A percentile compares a stretch with the other conserved stretches of the same genome.
Conservation (phyloP, 116 monocot genomes). For the Thalassia testudinum region DNA sequence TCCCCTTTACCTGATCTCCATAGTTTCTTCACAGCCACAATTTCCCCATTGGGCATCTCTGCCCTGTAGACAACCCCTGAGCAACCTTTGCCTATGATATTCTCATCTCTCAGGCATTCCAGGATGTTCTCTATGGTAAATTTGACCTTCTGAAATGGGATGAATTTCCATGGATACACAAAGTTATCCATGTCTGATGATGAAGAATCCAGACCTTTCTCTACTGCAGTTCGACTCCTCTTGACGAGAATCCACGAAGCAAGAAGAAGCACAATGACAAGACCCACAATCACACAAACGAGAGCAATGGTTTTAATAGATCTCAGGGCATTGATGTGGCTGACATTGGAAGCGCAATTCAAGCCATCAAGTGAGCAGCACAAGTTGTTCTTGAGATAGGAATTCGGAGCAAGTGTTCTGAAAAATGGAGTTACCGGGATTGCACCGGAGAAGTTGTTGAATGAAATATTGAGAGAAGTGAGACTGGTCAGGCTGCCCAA, state of each 20-base stretch:
- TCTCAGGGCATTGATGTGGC: conserved; percentile 27
- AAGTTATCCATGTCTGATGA: conserved; percentile 33
- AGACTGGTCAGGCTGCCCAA: conserved; percentile 59
- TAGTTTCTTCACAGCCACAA: conserved; percentile 81
- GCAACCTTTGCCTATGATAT: conserved; percentile 74
- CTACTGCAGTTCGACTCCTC: conserved; percentile 2
- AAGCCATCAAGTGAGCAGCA: conserved; percentile 60
- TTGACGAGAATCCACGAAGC: conserved; percentile 40
- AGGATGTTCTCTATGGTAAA: conserved; percentile 60
- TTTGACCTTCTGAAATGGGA: conserved; percentile 63
- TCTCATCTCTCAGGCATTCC: conserved; percentile 66
- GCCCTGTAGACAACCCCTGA: conserved; percentile 86
- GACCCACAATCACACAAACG: conserved; percentile 36
- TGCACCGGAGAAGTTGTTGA: conserved; percentile 87
- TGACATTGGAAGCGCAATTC: conserved; percentile 44
- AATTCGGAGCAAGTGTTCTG: conserved; percentile 31
- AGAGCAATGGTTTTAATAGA: conserved; percentile 41
- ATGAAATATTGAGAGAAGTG: conserved; percentile 72
- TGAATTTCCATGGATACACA: conserved; percentile 77
- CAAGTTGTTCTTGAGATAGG: conserved; percentile 40
- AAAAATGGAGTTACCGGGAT: conserved; percentile 89
- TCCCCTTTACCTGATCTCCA: conserved; percentile 49
- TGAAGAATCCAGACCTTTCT: conserved; percentile 17
- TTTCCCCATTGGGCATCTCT: conserved; percentile 79
- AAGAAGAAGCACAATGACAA: conserved; percentile 15